phyloP scores from a whole-genome alignment of 805 yeast species.

The Yarrowia sp. region DNA sequence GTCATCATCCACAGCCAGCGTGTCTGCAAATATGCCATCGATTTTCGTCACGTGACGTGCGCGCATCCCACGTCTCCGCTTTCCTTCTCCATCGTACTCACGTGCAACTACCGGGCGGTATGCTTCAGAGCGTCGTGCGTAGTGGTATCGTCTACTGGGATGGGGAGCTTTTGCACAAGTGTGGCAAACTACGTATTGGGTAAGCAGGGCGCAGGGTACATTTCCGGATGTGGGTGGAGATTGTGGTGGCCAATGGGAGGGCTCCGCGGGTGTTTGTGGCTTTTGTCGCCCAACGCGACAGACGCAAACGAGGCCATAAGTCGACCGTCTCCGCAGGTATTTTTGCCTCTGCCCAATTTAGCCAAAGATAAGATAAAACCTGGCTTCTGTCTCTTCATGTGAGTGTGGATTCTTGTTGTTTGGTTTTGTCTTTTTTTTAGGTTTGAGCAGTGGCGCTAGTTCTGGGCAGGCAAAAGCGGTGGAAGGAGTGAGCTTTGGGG shows the following conservation, averaged over 20 bases:
- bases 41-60: background rate
- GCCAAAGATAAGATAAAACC: constrained; percentile 26
- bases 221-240: background rate
- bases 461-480: too few relatives aligned
- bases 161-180: background rate
- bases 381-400: constrained; percentile 24
- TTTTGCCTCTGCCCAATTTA: constrained; percentile 26
- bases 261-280: too few relatives aligned
- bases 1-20: too few relatives aligned
- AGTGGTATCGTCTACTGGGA: too few relatives aligned
- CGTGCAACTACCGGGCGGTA: too few relatives aligned
- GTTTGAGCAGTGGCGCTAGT: background rate
- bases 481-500: too few relatives aligned
- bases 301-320: too few relatives aligned
- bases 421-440: background rate
- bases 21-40: too few relatives aligned
- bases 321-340: background rate
- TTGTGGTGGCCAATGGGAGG: constrained; percentile 3
- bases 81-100: too few relatives aligned
- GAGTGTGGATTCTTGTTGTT: constrained; percentile 23
- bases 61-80: too few relatives aligned
- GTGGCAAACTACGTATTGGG: constrained; percentile 27
- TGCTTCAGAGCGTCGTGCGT: background rate
- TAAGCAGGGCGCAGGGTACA: constrained; percentile 25
- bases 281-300: too few relatives aligned